Percentiles rank a stretch among this genome's conserved stretches.
Evolutionary conservation across 2,329 filamentous ascomycete genomes (phyloP).

Genomic region (Sporothrix humicola): DNA sequence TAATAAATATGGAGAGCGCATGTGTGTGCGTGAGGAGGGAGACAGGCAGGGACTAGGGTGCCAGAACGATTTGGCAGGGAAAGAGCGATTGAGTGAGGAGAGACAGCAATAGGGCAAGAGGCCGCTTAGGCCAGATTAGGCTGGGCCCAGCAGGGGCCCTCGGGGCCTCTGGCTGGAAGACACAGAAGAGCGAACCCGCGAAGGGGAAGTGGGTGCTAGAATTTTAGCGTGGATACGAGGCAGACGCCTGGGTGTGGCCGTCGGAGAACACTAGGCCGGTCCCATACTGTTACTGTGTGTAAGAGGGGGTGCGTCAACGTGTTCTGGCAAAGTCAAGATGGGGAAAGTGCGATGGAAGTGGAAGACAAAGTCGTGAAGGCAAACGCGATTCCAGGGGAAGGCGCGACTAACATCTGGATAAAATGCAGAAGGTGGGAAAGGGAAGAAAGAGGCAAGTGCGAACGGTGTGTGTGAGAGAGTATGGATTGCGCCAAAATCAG

Average conservation of each 20-base stretch:
- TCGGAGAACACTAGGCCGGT: slow-evolving; percentile 16
- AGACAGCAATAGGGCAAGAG: slow-evolving; percentile 2
- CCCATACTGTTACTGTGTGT: neutral
- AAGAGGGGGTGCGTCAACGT: neutral
- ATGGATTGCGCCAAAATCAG: neutral
- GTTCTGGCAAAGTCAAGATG: neutral
- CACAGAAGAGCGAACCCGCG: slow-evolving; percentile 13
- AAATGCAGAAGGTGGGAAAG: slow-evolving; percentile 5
- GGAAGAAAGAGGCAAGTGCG: neutral
- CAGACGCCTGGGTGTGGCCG: slow-evolving; percentile 13
- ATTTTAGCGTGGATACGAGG: slow-evolving; percentile 31
- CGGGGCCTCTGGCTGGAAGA: slow-evolving; percentile 16
- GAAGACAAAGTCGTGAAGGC: neutral
- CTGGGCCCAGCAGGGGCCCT: slow-evolving; percentile 16
- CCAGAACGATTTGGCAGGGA: neutral
- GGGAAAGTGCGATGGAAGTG: slow-evolving; percentile 8
- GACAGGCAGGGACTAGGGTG: slow-evolving; percentile 11
- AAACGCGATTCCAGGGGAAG: slow-evolving; percentile 10
- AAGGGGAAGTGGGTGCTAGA: slow-evolving; percentile 9
- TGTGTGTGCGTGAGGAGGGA: neutral
- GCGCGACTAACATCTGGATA: neutral
- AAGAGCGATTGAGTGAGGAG: slow-evolving; percentile 1
- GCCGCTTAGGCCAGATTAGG: slow-evolving; percentile 8
- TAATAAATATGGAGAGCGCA: slow-evolving; percentile 6
- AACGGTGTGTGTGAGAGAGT: neutral